These are phyloP conservation scores for Aspergillus hiratsukae DNA, from an alignment of 2,329 filamentous ascomycete genomes.

Conservation along the genomic window DNA sequence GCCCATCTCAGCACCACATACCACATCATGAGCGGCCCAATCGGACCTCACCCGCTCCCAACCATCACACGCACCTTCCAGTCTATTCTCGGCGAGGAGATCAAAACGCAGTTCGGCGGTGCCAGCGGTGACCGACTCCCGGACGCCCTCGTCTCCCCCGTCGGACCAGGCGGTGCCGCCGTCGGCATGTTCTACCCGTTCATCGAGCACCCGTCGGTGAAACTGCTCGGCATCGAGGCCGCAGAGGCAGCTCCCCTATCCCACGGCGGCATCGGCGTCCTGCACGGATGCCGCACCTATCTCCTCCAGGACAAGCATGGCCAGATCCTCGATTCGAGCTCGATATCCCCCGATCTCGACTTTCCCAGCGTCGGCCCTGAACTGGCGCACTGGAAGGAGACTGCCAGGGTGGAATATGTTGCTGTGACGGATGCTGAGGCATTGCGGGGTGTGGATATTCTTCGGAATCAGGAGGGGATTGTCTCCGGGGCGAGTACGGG, in stretches of 20 bases:
- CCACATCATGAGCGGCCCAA: constrained; percentile 93
- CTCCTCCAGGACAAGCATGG: constrained; percentile 85
- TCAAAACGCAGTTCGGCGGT: constrained; percentile 80
- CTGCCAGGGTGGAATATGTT: constrained; percentile 73
- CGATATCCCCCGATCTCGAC: constrained; percentile 86
- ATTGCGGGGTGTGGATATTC: constrained; percentile 73
- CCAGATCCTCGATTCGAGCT: constrained; percentile 88
- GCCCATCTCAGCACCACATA: constrained; percentile 83
- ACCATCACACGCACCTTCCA: constrained; percentile 98
- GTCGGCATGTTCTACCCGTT: constrained; percentile 97
- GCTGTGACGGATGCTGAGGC: constrained; percentile 88
- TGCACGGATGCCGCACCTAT: constrained; percentile 91
- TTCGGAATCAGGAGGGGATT: constrained; percentile 86
- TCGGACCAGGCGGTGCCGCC: constrained; percentile 88
- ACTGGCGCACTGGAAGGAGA: constrained; percentile 85
- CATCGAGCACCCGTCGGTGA: constrained; percentile 71
- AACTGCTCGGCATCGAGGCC: constrained; percentile 89
- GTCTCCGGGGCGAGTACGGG: constrained; percentile 90
- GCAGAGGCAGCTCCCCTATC: constrained; percentile 87
- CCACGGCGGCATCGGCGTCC: constrained; percentile 79
- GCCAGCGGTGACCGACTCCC: constrained; percentile 72
- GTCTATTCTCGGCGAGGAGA: constrained; percentile 87
- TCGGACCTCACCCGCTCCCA: constrained; percentile 93
- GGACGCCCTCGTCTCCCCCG: constrained; percentile 95
- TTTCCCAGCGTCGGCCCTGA: constrained; percentile 95